A percentile compares a stretch with the other conserved stretches of the same genome.
These are phyloP conservation scores for Hypoxylon fragiforme DNA, from an alignment of 495 filamentous ascomycete species.

Conservation along the genomic window DNA sequence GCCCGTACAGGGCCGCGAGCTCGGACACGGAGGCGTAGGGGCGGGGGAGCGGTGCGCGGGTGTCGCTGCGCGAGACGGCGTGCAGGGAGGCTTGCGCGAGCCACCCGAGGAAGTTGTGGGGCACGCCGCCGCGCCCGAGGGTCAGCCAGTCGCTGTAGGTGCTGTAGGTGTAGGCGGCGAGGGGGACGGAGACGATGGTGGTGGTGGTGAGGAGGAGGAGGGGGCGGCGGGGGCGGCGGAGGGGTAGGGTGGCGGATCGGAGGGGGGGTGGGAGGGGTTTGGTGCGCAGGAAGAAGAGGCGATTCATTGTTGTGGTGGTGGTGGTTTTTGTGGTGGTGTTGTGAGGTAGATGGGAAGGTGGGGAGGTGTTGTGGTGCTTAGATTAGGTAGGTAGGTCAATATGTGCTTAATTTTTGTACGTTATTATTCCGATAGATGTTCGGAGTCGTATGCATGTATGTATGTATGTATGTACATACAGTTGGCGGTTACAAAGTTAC, in stretches of 20 bases:
- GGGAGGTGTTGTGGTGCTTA: too few species aligned
- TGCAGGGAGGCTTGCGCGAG: slow-evolving; percentile 30
- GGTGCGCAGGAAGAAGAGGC: slow-evolving; percentile 11
- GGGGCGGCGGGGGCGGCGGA: slow-evolving; percentile 5
- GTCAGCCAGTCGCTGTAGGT: slow-evolving; percentile 40
- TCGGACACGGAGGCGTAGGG: slow-evolving; percentile 11
- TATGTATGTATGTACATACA: too few species aligned
- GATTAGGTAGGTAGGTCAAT: too few species aligned
- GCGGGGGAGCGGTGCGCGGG: slow-evolving; percentile 21
- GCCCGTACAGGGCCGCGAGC: slow-evolving; percentile 7
- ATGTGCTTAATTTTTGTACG: too few species aligned
- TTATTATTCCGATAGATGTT: too few species aligned
- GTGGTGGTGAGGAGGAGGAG: slow-evolving; percentile 13
- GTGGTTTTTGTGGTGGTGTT: slow-evolving; percentile 20
- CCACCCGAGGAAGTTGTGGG: slow-evolving; percentile 44
- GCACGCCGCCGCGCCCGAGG: slow-evolving; percentile 45
- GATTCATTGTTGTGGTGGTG: too few species aligned
- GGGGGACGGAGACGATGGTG: slow-evolving; percentile 9
- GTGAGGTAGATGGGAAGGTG: neutral
- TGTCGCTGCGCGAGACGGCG: slow-evolving; percentile 34
- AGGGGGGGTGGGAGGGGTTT: slow-evolving; percentile 1
- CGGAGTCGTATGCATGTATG: too few species aligned
- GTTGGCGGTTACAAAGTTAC: too few species aligned
- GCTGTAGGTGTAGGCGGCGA: slow-evolving; percentile 20
- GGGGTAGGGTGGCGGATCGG: neutral